Percentiles rank a stretch among this genome's conserved stretches.
Evolutionary conservation across 1,284 basidiomycete species (phyloP).

Genomic region (Ganoderma lucidum): DNA sequence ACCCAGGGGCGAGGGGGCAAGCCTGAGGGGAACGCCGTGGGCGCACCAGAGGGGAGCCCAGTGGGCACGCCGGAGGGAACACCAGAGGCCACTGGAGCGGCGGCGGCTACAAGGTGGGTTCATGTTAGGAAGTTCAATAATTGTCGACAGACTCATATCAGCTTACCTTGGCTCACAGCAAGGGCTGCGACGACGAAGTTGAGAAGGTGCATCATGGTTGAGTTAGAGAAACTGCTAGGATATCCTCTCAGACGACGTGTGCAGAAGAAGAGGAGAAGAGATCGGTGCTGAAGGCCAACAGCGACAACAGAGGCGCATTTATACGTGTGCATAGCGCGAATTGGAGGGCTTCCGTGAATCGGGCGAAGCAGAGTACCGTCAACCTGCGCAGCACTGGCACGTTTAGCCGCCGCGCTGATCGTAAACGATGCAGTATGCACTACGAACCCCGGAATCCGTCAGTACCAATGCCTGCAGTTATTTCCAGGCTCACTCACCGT

Average conservation of each 20-base stretch:
- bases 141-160: background rate
- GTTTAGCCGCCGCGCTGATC: background rate
- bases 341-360: background rate
- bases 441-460: background rate
- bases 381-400: background rate
- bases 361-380: background rate
- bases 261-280: slow-evolving; percentile 1
- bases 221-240: background rate
- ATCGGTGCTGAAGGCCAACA: background rate
- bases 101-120: background rate
- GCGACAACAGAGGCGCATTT: background rate
- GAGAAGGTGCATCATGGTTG: background rate
- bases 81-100: background rate
- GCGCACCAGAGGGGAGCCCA: background rate
- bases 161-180: background rate
- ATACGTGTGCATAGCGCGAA: background rate
- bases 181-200: background rate
- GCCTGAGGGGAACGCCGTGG: no score
- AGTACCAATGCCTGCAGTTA: background rate
- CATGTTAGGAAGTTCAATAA: background rate
- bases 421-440: background rate
- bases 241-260: background rate
- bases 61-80: background rate
- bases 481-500: background rate
- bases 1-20: no score